Base-by-base conservation (phyloP, 2,329 filamentous ascomycete genomes). In the Gyromitra esculenta region DNA sequence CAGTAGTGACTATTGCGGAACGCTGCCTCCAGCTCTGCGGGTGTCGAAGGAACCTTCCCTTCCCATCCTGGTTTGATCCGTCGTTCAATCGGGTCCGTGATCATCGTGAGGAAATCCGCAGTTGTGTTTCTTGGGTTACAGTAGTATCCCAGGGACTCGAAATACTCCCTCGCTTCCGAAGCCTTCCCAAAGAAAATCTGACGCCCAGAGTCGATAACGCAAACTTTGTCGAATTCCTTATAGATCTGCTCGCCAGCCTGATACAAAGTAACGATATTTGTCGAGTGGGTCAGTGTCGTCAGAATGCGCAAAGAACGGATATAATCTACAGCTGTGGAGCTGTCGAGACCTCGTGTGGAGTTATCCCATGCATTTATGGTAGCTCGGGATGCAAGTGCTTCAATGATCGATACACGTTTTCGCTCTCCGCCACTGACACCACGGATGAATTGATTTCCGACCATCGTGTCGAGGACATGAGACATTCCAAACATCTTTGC, bases 291-390 rank as follows among this genome's bases (percentile, higher is more conserved):
- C 77, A 94, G 88, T 77, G 94, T 91, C 2, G 92, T 94, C 89
- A 94, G 92, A 75, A 90, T 87, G 13, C 90, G 87, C 1, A 91
- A 84, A 0, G 89, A 90, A 73, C 90, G 90, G 8, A 90, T 91
- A 80, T 92, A 95, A 81, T 94, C 92, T 3, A 94, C 85, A 3
- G 92, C 92, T 0, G 92, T 94, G 0, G 90, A 92, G 0, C 91
- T 90, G 81, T 96, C 92, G 0, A 95, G 85, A n/a, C 92, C 92
- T 62, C 92, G 86, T 0, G 92, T 95, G 0, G 89, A 91, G 82
- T 95, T 95, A 80, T 95, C 92, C 91, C 91, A 94, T 78, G 90
- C 91, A 43, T 92, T 89, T 0, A 94, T 90, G 0, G 90, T 89
- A 0, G 89, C 89, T 82, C 92, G 91, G 5, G 91, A 91, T 3